phyloP scores from a whole-genome alignment of 2,329 filamentous ascomycete genomes.

The Neophaeococcomyces mojaviensis region DNA sequence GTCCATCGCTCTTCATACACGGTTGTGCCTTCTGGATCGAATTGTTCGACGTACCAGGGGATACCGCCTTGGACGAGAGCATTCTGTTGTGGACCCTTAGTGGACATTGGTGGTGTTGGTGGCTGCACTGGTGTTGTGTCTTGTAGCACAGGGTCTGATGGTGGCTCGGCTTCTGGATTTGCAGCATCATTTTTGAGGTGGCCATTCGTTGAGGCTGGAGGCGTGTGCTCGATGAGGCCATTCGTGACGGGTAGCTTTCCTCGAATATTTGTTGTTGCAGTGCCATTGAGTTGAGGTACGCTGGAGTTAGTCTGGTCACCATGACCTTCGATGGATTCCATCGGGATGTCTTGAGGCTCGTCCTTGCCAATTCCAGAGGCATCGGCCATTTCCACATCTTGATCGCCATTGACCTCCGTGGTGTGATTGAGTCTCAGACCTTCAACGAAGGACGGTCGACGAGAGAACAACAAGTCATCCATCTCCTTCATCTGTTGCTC shows the following conservation, averaged over 20 bases:
- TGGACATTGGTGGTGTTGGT: conserved; percentile 35
- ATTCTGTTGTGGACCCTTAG: conserved; percentile 35
- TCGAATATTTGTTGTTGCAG: background rate
- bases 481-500: conserved; percentile 66
- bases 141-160: background rate
- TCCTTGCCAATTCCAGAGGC: conserved; percentile 26
- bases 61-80: conserved; percentile 66
- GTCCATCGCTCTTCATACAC: conserved; percentile 68
- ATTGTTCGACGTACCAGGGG: conserved; percentile 78
- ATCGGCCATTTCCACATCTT: conserved; percentile 31
- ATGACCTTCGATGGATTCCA: conserved; percentile 9
- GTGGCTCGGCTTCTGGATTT: background rate
- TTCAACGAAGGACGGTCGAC: conserved; percentile 43
- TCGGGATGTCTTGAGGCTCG: conserved; percentile 1
- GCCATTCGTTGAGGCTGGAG: conserved; percentile 24
- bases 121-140: conserved; percentile 23
- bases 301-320: background rate
- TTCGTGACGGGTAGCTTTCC: background rate
- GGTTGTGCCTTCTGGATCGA: conserved; percentile 72
- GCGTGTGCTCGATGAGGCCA: conserved; percentile 16
- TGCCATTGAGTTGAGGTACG: background rate
- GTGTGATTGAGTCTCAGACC: background rate
- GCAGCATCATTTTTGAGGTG: conserved; percentile 22
- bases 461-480: conserved; percentile 56
- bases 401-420: background rate